Evolutionary conservation across 2,329 filamentous ascomycete genomes (phyloP).

Genomic region (Nakataea oryzae): DNA sequence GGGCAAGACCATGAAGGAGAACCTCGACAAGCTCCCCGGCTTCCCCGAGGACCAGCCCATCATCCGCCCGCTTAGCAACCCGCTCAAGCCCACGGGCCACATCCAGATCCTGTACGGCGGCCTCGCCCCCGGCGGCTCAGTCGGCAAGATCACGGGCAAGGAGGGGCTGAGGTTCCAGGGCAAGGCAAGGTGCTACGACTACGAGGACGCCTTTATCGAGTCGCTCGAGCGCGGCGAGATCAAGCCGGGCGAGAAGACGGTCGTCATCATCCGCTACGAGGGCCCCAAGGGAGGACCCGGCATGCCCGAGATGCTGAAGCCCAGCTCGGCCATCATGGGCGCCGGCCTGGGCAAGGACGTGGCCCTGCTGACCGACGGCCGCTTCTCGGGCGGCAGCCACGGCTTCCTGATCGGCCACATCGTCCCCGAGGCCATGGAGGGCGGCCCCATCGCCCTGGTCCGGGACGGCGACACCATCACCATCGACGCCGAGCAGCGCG

Average conservation of each 20-base stretch:
- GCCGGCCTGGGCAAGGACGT: slow-evolving; percentile 70
- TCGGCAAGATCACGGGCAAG: slow-evolving; percentile 92
- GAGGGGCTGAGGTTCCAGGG: slow-evolving; percentile 78
- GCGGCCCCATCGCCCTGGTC: slow-evolving; percentile 77
- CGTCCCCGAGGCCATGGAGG: slow-evolving; percentile 76
- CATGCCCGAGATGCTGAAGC: slow-evolving; percentile 93
- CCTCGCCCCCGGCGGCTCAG: slow-evolving; percentile 74
- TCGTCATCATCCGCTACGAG: slow-evolving; percentile 86
- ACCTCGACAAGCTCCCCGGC: slow-evolving; percentile 64
- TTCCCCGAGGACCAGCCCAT: slow-evolving; percentile 71
- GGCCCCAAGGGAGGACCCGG: slow-evolving; percentile 88
- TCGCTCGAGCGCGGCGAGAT: slow-evolving; percentile 70
- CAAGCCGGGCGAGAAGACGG: slow-evolving; percentile 77
- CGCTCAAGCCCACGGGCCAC: slow-evolving; percentile 80
- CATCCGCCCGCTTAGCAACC: slow-evolving; percentile 69
- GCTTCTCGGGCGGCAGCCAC: slow-evolving; percentile 74
- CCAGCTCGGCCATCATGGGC: slow-evolving; percentile 87
- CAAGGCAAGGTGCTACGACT: slow-evolving; percentile 73
- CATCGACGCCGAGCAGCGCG: slow-evolving; percentile 69
- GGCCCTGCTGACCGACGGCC: slow-evolving; percentile 63
- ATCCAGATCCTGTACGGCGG: slow-evolving; percentile 82
- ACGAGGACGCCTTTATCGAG: slow-evolving; percentile 69
- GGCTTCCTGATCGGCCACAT: slow-evolving; percentile 84
- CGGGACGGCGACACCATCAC: slow-evolving; percentile 69
- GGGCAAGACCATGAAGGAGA: slow-evolving; percentile 80